Evolutionary conservation across 306 rosid species (phyloP).

Genomic region (Corylus americana): DNA sequence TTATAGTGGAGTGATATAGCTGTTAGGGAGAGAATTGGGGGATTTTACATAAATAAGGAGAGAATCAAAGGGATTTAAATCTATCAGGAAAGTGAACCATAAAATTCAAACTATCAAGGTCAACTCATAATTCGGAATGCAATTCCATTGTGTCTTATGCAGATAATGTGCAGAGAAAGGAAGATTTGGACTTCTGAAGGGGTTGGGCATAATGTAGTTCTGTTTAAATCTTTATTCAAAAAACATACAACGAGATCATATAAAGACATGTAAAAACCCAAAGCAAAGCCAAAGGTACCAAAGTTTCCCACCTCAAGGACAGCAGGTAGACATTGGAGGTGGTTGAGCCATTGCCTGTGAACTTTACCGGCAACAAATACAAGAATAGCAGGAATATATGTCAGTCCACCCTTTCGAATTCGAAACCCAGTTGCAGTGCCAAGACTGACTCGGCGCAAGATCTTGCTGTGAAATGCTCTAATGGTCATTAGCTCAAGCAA

Average conservation of each 20-base stretch:
- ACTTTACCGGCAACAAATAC: constrained; percentile 95
- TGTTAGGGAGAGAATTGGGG: neutral
- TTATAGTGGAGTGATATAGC: no score
- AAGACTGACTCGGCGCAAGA: constrained; percentile 80
- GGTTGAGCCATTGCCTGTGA: constrained; percentile 90
- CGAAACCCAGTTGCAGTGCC: constrained; percentile 98
- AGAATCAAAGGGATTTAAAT: no score
- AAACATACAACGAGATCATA: constrained; percentile 24
- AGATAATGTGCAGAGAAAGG: neutral
- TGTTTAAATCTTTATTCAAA: neutral
- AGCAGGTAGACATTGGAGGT: constrained; percentile 76
- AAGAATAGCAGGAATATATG: constrained; percentile 91
- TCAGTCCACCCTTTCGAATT: constrained; percentile 79
- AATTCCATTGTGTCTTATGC: neutral
- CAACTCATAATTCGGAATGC: neutral
- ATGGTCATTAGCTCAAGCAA: constrained; percentile 97
- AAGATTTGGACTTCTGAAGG: neutral
- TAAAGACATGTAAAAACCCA: constrained; percentile 36
- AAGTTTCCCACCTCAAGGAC: constrained; percentile 91
- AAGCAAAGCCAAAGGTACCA: constrained; percentile 48
- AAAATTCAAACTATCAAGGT: neutral
- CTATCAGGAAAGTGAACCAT: no score
- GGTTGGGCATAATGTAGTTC: neutral
- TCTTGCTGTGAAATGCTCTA: constrained; percentile 98
- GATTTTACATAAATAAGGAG: no score